A percentile compares a stretch with the other conserved stretches of the same genome.
Evolutionary conservation across 805 yeast genomes (phyloP).

Genomic region (Schwanniomyces yamadae): DNA sequence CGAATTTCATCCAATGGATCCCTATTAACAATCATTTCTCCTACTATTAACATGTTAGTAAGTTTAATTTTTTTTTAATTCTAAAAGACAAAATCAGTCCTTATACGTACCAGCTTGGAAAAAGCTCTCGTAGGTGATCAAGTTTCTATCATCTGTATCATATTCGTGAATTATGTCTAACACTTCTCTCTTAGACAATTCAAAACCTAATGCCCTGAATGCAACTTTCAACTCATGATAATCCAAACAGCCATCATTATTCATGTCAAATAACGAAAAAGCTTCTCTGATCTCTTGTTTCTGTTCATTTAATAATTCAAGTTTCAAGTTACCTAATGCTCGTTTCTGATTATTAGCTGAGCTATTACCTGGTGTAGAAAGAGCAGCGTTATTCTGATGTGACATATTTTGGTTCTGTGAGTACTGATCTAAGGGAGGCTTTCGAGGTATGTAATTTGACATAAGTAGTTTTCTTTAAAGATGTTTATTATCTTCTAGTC

Average conservation of each 20-base stretch:
- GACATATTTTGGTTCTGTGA: conserved; percentile 7
- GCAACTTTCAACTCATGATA: conserved; percentile 95
- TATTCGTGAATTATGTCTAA: conserved; percentile 76
- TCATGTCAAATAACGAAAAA: conserved; percentile 86
- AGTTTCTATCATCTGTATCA: conserved; percentile 69
- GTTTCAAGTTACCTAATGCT: conserved; percentile 46
- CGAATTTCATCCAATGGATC: conserved; percentile 92
- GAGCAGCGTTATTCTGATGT: conserved; percentile 9
- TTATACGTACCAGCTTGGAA: conserved; percentile 59
- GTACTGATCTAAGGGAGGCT: conserved; percentile 1
- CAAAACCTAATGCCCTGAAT: conserved; percentile 90
- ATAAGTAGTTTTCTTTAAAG: neutral
- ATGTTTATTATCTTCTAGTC: neutral
- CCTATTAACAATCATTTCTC: conserved; percentile 76
- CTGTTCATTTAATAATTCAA: conserved; percentile 79
- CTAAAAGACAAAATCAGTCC: neutral
- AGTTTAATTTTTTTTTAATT: neutral
- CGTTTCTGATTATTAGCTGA: conserved; percentile 13
- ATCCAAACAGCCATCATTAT: conserved; percentile 84
- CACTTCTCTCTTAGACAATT: conserved; percentile 71
- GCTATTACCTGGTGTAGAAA: conserved; percentile 9
- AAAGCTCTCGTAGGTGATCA: conserved; percentile 80
- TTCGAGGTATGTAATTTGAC: conserved; percentile 2
- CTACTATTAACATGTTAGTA: conserved; percentile 43
- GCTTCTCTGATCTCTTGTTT: conserved; percentile 92